phyloP scores from a whole-genome alignment of 441 rosid species.

The Macaranga tanarius region DNA sequence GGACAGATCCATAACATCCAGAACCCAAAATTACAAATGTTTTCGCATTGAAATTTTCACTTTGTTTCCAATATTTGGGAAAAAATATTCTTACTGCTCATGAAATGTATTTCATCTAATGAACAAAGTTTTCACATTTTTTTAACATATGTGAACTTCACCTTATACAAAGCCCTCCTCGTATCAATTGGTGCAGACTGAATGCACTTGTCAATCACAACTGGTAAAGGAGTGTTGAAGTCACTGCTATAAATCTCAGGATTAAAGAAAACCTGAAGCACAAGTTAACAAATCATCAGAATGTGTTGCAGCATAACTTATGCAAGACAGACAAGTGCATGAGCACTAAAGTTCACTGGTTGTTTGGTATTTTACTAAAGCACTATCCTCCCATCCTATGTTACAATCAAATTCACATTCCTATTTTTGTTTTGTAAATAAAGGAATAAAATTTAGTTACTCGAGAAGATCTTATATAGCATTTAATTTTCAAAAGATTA shows the following conservation, averaged over 20 bases:
- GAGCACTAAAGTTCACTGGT: constrained; percentile 18
- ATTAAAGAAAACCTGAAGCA: constrained; percentile 78
- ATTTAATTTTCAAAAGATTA: background rate
- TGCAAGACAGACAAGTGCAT: constrained; percentile 9
- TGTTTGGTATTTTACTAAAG: background rate
- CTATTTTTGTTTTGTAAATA: background rate
- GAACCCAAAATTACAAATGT: background rate
- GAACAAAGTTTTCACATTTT: constrained; percentile 4
- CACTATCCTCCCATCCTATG: background rate
- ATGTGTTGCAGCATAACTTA: constrained; percentile 17
- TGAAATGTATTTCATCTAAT: constrained; percentile 2
- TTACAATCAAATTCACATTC: background rate
- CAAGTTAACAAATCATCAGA: constrained; percentile 24
- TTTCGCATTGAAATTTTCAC: background rate
- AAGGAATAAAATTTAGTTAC: background rate
- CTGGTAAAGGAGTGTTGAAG: constrained; percentile 76
- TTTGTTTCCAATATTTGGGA: background rate
- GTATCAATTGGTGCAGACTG: constrained; percentile 99
- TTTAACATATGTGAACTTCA: constrained; percentile 26
- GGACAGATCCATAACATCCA: background rate
- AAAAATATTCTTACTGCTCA: background rate
- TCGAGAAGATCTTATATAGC: background rate
- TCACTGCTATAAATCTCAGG: constrained; percentile 95
- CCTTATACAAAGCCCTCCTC: constrained; percentile 97
- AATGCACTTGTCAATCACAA: constrained; percentile 91